These are phyloP conservation scores for cucumber (Cucumis sativus) DNA, from an alignment of 306 rosid genomes.

Conservation along the genomic window Cucumber_9930_V3 NC_026657.2:31366501-31367000, in stretches of 20 bases:
- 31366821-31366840: neutral
- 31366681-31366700: neutral
- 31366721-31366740: neutral
- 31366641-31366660: constrained; percentile 94
- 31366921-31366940: neutral
- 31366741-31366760: neutral
- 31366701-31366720: neutral
- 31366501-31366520: constrained; percentile 68
- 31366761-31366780: neutral
- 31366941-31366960: neutral
- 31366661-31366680: constrained; percentile 44
- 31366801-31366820: neutral
- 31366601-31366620: constrained; percentile 89
- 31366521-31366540: constrained; percentile 96
- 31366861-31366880: neutral
- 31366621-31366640: constrained; percentile 63
- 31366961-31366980: neutral
- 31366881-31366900: neutral
- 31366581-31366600: constrained; percentile 71
- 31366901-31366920: neutral
- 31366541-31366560: constrained; percentile 86
- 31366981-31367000: neutral
- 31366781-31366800: neutral
- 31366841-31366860: neutral
- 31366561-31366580: constrained; percentile 77